phyloP scores from a whole-genome alignment of 225 moss, liverwort and hornwort species.

The Physcomitrellopsis africana region DNA sequence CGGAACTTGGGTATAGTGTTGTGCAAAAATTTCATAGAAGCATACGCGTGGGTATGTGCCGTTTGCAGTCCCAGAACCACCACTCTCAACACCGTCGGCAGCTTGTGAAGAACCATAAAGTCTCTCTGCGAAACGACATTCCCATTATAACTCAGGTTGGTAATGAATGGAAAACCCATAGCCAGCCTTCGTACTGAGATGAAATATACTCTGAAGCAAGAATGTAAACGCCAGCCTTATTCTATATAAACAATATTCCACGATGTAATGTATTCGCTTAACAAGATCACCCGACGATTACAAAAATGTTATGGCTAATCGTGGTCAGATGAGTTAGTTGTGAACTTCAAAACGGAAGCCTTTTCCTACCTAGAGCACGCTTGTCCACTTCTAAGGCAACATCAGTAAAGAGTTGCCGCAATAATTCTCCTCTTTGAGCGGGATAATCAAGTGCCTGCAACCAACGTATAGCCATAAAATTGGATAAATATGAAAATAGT shows the following conservation, averaged over 20 bases:
- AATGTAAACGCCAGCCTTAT: background rate
- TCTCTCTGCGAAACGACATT: conserved; percentile 48
- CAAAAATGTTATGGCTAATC: background rate
- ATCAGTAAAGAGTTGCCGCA: conserved; percentile 92
- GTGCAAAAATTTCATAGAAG: conserved; percentile 93
- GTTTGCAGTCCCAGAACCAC: conserved; percentile 44
- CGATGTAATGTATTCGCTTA: background rate
- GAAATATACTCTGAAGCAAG: background rate
- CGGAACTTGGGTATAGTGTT: conserved; percentile 86
- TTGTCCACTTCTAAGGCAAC: conserved; percentile 89
- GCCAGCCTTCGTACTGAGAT: background rate
- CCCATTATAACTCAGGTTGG: conserved; percentile 23
- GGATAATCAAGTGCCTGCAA: conserved; percentile 85
- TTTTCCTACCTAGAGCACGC: conserved; percentile 75
- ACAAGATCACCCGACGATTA: background rate
- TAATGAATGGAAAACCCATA: background rate
- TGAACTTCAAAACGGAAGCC: background rate
- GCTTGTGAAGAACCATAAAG: conserved; percentile 46
- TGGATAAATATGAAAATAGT: background rate
- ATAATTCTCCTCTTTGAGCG: conserved; percentile 70
- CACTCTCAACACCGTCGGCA: conserved; percentile 26
- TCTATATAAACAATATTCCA: background rate
- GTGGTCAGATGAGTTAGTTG: conserved; percentile 7
- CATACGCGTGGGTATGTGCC: conserved; percentile 56
- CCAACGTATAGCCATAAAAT: conserved; percentile 23